Evolutionary conservation across 306 rosid genomes (phyloP).

Genomic region (Hylodesmum podocarpum): DNA sequence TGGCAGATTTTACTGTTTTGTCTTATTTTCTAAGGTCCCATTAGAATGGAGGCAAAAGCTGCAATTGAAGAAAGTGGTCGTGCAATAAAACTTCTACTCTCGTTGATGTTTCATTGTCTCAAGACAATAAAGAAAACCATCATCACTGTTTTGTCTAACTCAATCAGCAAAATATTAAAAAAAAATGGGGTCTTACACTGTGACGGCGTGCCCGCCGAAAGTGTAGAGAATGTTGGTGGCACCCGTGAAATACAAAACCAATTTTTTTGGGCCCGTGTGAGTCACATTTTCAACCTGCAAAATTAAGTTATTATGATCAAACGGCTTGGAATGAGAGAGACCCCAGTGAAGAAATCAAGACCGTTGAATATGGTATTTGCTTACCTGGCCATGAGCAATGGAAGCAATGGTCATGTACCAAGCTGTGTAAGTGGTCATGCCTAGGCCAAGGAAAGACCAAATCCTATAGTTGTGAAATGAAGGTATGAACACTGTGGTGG

Average conservation of each 20-base stretch:
- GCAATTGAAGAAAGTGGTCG: conserved; percentile 29
- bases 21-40: conserved; percentile 34
- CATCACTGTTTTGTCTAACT: conserved; percentile 40
- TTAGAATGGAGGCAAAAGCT: conserved; percentile 53
- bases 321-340: not conserved
- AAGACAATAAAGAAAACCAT: conserved; percentile 41
- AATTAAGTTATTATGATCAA: not conserved
- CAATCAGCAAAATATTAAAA: conserved; percentile 8
- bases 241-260: conserved; percentile 92
- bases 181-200: conserved; percentile 62
- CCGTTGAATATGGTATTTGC: not conserved
- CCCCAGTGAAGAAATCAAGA: not conserved
- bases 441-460: conserved; percentile 97
- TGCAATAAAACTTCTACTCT: conserved; percentile 31
- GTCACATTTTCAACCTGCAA: conserved; percentile 70
- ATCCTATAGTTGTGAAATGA: conserved; percentile 93
- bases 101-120: conserved; percentile 22
- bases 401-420: conserved; percentile 94
- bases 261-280: conserved; percentile 72
- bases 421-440: conserved; percentile 96
- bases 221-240: conserved; percentile 96
- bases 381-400: conserved; percentile 79
- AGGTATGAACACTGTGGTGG: conserved; percentile 94
- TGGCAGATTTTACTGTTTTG: conserved; percentile 43
- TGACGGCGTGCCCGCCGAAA: conserved; percentile 98